These are phyloP conservation scores for Abortiporus biennis DNA, from an alignment of 1,284 basidiomycete genomes.

Conservation along the genomic window DNA sequence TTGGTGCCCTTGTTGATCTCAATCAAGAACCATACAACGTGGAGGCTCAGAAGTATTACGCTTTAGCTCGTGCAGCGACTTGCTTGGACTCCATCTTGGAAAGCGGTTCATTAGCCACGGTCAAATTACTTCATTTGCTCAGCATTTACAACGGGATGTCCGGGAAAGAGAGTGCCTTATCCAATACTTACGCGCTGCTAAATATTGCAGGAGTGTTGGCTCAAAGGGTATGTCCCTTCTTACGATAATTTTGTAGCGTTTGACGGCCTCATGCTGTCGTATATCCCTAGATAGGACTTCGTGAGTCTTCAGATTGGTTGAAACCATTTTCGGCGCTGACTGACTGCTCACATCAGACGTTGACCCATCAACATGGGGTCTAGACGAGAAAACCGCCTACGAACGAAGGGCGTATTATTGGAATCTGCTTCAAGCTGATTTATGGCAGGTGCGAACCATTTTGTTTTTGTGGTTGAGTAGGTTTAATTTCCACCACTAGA, in stretches of 20 bases:
- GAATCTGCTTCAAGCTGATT: slow-evolving; percentile 38
- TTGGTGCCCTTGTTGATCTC: slow-evolving; percentile 46
- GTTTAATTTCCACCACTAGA: slow-evolving; percentile 28
- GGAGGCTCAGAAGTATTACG: slow-evolving; percentile 50
- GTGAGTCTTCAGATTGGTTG: slow-evolving; percentile 23
- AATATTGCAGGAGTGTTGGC: slow-evolving; percentile 41
- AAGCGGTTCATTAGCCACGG: slow-evolving; percentile 33
- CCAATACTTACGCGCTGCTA: slow-evolving; percentile 38
- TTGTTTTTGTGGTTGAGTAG: no score
- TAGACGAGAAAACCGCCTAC: slow-evolving; percentile 42
- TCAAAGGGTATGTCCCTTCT: slow-evolving; percentile 29
- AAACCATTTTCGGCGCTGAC: slow-evolving; percentile 1
- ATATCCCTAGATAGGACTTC: slow-evolving; percentile 44
- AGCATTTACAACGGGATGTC: slow-evolving; percentile 49
- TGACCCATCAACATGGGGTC: slow-evolving; percentile 48
- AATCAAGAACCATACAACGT: slow-evolving; percentile 40
- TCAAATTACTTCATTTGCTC: slow-evolving; percentile 46
- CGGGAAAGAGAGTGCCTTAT: slow-evolving; percentile 43
- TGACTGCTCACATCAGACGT: slow-evolving; percentile 31
- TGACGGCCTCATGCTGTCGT: no score
- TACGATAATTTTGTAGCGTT: not conserved
- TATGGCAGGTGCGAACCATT: slow-evolving; percentile 47
- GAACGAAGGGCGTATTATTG: slow-evolving; percentile 50
- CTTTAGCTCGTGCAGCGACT: slow-evolving; percentile 40
- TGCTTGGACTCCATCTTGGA: slow-evolving; percentile 38